These are phyloP conservation scores for Catharanthus roseus DNA, from an alignment of 257 asterid genomes.

Conservation along the genomic window DNA sequence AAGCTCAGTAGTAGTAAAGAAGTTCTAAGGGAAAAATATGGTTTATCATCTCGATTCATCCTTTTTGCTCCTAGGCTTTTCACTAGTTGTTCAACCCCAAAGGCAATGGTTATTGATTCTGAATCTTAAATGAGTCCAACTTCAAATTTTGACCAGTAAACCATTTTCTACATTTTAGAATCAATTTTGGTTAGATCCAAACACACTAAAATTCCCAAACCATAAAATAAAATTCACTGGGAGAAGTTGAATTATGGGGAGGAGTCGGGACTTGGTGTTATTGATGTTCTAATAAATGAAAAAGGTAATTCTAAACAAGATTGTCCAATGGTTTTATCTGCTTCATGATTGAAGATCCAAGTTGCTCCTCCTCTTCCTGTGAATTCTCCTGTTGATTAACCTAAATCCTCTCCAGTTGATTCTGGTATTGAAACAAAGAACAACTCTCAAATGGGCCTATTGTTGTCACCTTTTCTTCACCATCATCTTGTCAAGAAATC, in stretches of 20 bases:
- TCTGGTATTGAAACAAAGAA: conserved; percentile 67
- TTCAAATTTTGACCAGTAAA: conserved; percentile 64
- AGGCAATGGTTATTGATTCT: conserved; percentile 33
- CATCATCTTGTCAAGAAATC: conserved; percentile 38
- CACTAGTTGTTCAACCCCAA: too few species aligned
- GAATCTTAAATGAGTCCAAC: conserved; percentile 67
- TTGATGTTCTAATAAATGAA: conserved; percentile 55
- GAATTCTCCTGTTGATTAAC: conserved; percentile 41
- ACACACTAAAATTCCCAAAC: conserved; percentile 34
- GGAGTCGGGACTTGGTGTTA: conserved; percentile 56
- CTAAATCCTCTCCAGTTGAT: conserved; percentile 63
- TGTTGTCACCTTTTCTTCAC: conserved; percentile 39
- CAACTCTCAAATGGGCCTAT: conserved; percentile 32
- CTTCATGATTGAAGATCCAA: conserved; percentile 73
- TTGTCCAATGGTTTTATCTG: conserved; percentile 56
- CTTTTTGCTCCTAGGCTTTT: too few species aligned
- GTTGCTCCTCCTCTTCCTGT: conserved; percentile 49
- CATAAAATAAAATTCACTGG: conserved; percentile 39
- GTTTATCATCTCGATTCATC: too few species aligned
- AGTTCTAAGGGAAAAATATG: too few species aligned
- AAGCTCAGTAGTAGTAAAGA: too few species aligned
- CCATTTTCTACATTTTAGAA: conserved; percentile 35
- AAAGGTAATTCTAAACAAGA: conserved; percentile 33
- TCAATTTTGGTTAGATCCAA: conserved; percentile 45
- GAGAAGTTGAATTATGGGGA: conserved; percentile 41